Conservation (phyloP, 208 protist species). For the Plasmodiophora brassicae region DNA sequence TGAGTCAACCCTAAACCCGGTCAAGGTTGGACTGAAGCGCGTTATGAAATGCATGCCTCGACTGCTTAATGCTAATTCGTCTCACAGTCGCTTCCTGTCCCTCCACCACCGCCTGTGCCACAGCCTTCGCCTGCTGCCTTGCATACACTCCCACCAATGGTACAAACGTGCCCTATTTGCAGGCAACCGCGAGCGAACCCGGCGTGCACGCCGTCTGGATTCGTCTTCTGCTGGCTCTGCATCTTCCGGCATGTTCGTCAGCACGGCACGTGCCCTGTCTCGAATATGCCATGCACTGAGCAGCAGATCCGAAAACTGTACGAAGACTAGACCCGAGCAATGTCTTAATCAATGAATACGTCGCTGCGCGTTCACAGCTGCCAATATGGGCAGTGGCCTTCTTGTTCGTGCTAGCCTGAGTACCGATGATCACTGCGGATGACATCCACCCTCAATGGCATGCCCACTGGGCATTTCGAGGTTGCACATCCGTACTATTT, state of each 20-base stretch:
- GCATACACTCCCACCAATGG: not conserved
- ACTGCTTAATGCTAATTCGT: too few relatives aligned
- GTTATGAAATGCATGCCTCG: not conserved
- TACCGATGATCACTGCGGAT: too few relatives aligned
- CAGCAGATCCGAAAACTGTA: slow-evolving; percentile 33
- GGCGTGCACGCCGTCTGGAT: slow-evolving; percentile 22
- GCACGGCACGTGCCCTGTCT: slow-evolving; percentile 19
- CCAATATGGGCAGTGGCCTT: too few relatives aligned
- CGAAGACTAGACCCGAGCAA: too few relatives aligned
- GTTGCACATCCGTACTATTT: too few relatives aligned
- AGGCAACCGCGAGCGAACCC: not conserved
- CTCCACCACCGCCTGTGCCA: not conserved
- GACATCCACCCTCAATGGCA: too few relatives aligned
- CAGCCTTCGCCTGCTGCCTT: not conserved
- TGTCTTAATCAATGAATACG: too few relatives aligned
- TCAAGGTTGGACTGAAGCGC: not conserved
- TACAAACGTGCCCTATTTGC: slow-evolving; percentile 14
- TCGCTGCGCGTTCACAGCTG: too few relatives aligned
- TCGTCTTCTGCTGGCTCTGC: slow-evolving; percentile 33
- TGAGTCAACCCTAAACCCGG: not conserved
- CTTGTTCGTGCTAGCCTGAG: too few relatives aligned
- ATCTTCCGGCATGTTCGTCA: slow-evolving; percentile 2
- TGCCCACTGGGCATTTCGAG: too few relatives aligned
- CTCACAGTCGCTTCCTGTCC: slow-evolving; percentile 6
- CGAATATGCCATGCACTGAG: not conserved